Evolutionary conservation across 306 rosid species (phyloP).

Genomic region (Comarum palustre): DNA sequence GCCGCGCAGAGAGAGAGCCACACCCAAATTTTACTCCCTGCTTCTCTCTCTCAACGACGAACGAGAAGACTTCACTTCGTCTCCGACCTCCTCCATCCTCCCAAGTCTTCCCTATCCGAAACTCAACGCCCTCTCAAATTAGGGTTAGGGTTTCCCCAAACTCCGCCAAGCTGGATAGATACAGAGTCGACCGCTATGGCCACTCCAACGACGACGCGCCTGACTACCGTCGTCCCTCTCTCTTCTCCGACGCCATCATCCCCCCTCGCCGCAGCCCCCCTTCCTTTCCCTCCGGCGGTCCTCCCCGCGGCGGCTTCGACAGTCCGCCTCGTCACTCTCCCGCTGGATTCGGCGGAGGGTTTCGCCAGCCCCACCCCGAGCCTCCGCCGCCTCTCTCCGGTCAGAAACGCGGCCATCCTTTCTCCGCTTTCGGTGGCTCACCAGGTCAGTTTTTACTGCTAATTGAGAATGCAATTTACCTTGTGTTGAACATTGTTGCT

Average conservation of each 20-base stretch:
- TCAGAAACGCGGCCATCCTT: conserved; percentile 75
- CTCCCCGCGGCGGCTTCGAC: conserved; percentile 47
- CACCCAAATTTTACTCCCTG: no score
- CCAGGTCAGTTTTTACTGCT: conserved; percentile 47
- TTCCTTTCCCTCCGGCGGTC: conserved; percentile 35
- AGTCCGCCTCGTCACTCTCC: conserved; percentile 63
- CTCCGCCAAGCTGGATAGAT: conserved; percentile 81
- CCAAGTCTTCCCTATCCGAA: not conserved
- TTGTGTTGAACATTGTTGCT: not conserved
- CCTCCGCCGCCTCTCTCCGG: conserved; percentile 51
- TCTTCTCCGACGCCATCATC: conserved; percentile 61
- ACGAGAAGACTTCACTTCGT: no score
- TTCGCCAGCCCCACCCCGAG: conserved; percentile 41
- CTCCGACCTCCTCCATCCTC: no score
- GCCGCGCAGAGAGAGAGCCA: no score
- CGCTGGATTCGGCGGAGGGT: conserved; percentile 48
- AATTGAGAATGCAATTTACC: no score
- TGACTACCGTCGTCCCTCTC: conserved; percentile 55
- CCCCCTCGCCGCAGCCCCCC: conserved; percentile 49
- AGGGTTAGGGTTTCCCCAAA: conserved; percentile 40
- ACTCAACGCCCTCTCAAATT: conserved; percentile 12
- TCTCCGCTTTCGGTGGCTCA: conserved; percentile 54
- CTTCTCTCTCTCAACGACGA: no score
- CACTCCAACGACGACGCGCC: conserved; percentile 13
- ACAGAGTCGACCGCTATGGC: conserved; percentile 81